Conservation (phyloP, 208 protist species). For the Crithidia thermophila region DNA sequence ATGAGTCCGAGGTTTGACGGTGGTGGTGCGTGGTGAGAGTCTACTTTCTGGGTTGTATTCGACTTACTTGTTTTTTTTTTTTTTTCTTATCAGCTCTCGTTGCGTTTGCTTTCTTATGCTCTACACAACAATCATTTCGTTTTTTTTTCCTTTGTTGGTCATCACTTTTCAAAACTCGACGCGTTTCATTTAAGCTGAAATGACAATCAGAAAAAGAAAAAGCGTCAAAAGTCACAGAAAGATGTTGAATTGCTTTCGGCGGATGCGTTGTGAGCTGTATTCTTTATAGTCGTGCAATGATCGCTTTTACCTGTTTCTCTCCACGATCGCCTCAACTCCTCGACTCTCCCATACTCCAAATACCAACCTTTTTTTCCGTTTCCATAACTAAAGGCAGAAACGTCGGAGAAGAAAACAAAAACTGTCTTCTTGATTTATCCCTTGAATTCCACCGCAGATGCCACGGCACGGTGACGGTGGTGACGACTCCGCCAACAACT, state of each 20-base stretch:
- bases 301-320: background rate
- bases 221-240: too few species aligned
- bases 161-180: too few species aligned
- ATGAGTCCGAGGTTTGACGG: constrained; percentile 1
- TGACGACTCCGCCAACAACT: constrained; percentile 10
- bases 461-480: background rate
- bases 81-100: background rate
- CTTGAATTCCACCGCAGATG: too few species aligned
- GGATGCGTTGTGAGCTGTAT: background rate
- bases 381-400: background rate
- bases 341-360: background rate
- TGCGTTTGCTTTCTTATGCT: constrained; percentile 25
- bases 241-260: too few species aligned
- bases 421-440: too few species aligned
- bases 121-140: background rate
- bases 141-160: constrained; percentile 10
- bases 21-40: background rate
- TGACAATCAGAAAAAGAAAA: too few species aligned
- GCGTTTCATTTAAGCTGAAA: too few species aligned
- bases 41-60: too few species aligned
- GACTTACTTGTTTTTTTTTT: background rate
- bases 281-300: background rate
- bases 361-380: background rate
- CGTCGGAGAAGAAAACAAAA: background rate
- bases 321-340: background rate